Evolutionary conservation across 352 stramenopile species (phyloP), one percentile per base, ranked within the genome.

Genomic region (Elongisporangium undulatum): DNA sequence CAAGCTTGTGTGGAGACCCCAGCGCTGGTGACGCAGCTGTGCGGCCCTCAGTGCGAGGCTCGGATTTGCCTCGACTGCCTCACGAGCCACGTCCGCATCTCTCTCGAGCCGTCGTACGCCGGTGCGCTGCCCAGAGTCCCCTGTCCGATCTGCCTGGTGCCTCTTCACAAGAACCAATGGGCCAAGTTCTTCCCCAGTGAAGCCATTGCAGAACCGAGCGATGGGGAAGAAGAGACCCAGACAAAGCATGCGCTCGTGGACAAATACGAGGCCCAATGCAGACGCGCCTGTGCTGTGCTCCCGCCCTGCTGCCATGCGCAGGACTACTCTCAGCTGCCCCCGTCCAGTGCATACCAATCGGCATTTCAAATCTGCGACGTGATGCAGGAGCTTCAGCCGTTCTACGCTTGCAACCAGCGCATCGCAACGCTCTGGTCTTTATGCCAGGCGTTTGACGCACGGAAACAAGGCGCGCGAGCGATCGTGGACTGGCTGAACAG

Each of bases 51-150:
- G 16, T 85, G 75, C 15, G 56, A 63, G 7, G 67, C 65, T 8
- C 50, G 61, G n/a, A 41, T 84, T 8, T 81, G 75, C 64, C 55
- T 54, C 1, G 19, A 24, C 5, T 85, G 75, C 49, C 61, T 83
- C 10, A 53, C 66, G 13, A 51, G 38, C 2, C 64, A 79, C 20
- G 24, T 83, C 26, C 16, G 55, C 19, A 21, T 73, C 13, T 34
- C 71, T 5, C 63, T 78, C 17, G 20, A 69, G 17, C 63, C 64
- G 49, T 57, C 58, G n/a, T 85, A 79, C 56, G 29, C 66, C 12
- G 72, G 72, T 4, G 66, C 77, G 16, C 50, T 85, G 26, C 67
- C 75, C 24, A 74, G 69, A 20, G 67, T 80, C 22, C 64, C 67
- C 48, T 85, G 75, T 53, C 75, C 72, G 39, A 61, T 79, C 20